Evolutionary conservation across 2,329 filamentous ascomycete species (phyloP), one percentile per base, ranked within the genome.

Genomic region (Trichoderma semiorbis): DNA sequence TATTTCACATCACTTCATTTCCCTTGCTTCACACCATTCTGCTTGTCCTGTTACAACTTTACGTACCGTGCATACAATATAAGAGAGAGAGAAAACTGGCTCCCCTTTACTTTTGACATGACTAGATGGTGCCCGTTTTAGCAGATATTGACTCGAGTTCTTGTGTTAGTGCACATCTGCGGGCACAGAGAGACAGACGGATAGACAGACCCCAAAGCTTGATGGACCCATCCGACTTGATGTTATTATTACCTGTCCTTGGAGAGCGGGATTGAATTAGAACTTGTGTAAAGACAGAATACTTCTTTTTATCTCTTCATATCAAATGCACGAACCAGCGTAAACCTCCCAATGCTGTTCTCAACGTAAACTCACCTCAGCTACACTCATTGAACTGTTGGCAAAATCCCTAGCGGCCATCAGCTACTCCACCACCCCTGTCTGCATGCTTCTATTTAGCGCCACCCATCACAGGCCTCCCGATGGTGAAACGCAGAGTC

Each of bases 401-500:
- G 10, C n/a, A n/a, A n/a, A 21, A 21, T 21, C 57, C n/a, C 57
- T 60, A 30, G 26, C 16, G 30, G 57, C 57, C 55, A 30, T n/a
- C 16, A 30, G 57, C 26, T 32, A 14, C 57, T 60, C 57, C 57
- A 34, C 57, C 57, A 60, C 57, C 57, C 32, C 50, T 30, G 32
- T 67, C 64, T 39, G 30, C 50, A 57, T n/a, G 21, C 16, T 26
- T 34, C 47, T 14, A 8, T 26, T 24, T 55, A 28, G 28, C 53
- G 43, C 30, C 34, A 58, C 28, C 55, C 53, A 21, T 65, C 18
- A 39, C 28, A 14, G 24, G 11, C 47, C 47, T 60, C 30, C 32
- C 18, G 7, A 43, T 70, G 60, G 68, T 70, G 68, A 70, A 70
- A 70, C 68, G 12, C 24, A 47, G 28, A 70, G 3, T 34, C 39